Conservation (phyloP, 2,329 filamentous ascomycete species). For the Aspergillus intermedius region DNA sequence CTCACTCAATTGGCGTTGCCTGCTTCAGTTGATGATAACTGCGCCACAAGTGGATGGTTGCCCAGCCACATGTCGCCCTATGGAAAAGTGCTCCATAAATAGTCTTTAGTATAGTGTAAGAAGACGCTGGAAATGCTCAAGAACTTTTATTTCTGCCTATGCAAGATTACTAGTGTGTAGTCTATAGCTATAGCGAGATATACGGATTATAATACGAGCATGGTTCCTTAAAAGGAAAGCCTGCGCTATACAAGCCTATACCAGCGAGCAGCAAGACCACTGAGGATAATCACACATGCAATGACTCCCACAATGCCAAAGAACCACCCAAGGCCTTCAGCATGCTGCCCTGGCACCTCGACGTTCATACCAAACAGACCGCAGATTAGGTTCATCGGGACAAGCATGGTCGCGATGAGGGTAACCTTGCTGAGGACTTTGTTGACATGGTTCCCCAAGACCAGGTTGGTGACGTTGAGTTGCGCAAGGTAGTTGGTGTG, state of each 20-base stretch:
- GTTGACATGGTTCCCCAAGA: slow-evolving; percentile 82
- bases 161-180: neutral
- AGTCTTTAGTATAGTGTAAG: neutral
- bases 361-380: slow-evolving; percentile 50
- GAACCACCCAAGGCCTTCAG: slow-evolving; percentile 39
- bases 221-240: neutral
- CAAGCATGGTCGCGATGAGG: slow-evolving; percentile 86
- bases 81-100: too few relatives aligned
- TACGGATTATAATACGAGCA: neutral
- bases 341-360: slow-evolving; percentile 36
- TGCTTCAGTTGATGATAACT: neutral
- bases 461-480: slow-evolving; percentile 83
- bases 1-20: neutral
- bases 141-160: neutral
- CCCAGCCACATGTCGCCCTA: neutral
- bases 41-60: neutral
- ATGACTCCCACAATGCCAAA: slow-evolving; percentile 46
- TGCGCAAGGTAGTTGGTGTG: slow-evolving; percentile 97
- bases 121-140: neutral
- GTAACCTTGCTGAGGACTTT: slow-evolving; percentile 91
- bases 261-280: slow-evolving; percentile 34
- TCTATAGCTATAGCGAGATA: neutral
- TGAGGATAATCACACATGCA: slow-evolving; percentile 33
- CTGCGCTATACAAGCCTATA: slow-evolving; percentile 34
- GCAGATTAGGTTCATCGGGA: slow-evolving; percentile 88